These are phyloP conservation scores for Saposhnikovia divaricata DNA, from an alignment of 129 eudicot species.

Conservation along the genomic window DNA sequence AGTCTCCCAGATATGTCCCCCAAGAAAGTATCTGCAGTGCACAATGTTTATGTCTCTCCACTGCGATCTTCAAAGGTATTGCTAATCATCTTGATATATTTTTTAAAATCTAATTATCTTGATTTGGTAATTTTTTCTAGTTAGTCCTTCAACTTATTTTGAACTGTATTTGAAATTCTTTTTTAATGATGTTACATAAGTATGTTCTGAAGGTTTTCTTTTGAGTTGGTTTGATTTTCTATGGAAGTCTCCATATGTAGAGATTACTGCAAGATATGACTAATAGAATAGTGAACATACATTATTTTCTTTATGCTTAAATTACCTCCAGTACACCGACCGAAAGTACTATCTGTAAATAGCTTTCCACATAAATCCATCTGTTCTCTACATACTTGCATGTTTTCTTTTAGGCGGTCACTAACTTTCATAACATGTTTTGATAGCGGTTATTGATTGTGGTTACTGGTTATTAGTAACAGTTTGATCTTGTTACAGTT, in stretches of 20 bases:
- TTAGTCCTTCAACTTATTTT: background rate
- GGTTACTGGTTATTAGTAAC: background rate
- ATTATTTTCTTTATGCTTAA: background rate
- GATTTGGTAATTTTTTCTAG: background rate
- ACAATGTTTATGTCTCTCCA: slow-evolving; percentile 92
- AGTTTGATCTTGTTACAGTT: background rate
- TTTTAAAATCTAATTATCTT: background rate
- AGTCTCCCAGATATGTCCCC: slow-evolving; percentile 99
- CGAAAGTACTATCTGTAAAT: background rate
- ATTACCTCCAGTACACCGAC: background rate
- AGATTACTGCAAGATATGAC: background rate
- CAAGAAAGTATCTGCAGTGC: slow-evolving; percentile 80
- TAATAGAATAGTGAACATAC: background rate
- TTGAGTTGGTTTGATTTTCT: background rate
- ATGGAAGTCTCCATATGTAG: background rate
- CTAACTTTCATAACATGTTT: background rate
- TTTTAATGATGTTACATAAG: background rate
- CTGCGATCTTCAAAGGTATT: slow-evolving; percentile 81
- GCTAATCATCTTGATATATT: background rate
- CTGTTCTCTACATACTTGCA: background rate
- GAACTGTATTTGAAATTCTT: background rate
- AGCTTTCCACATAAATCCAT: background rate
- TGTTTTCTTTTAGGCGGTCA: background rate
- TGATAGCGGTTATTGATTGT: background rate
- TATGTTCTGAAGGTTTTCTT: background rate